These are phyloP conservation scores for Amanita molliuscula DNA, from an alignment of 768 basidiomycete species.

Conservation along the genomic window DNA sequence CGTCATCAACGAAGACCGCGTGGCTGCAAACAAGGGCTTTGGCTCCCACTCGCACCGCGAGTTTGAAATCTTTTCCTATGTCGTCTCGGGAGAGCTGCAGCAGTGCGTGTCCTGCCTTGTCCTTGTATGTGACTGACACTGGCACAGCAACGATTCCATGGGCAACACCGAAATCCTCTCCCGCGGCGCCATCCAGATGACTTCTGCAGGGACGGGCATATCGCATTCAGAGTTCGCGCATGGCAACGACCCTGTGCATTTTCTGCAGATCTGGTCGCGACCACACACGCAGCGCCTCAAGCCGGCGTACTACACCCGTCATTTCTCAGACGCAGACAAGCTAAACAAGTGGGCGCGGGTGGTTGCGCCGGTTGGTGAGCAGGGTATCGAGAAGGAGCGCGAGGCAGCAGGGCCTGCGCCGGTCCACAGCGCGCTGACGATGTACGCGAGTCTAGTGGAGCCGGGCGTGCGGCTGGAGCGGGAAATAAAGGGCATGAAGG, in stretches of 20 bases:
- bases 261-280: conserved; percentile 44
- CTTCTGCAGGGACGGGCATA: conserved; percentile 88
- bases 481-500: conserved; percentile 44
- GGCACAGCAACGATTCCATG: conserved; percentile 76
- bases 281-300: conserved; percentile 34
- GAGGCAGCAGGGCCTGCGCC: conserved; percentile 78
- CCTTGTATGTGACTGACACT: not conserved
- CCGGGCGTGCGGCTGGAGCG: conserved; percentile 43
- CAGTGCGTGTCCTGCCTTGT: conserved; percentile 41
- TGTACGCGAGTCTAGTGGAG: conserved; percentile 71
- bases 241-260: conserved; percentile 33
- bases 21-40: conserved; percentile 67
- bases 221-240: conserved; percentile 57
- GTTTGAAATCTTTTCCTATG: conserved; percentile 89
- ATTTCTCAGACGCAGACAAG: conserved; percentile 81
- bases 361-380: conserved; percentile 60
- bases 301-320: conserved; percentile 82
- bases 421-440: conserved; percentile 53
- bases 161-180: conserved; percentile 83
- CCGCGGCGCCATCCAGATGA: conserved; percentile 86
- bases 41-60: conserved; percentile 77
- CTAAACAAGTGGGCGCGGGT: conserved; percentile 57
- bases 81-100: conserved; percentile 69
- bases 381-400: conserved; percentile 49
- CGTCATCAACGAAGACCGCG: conserved; percentile 92